phyloP scores from a whole-genome alignment of 192 early-diverging fungal species.

The Chytriomyces sp. region DNA sequence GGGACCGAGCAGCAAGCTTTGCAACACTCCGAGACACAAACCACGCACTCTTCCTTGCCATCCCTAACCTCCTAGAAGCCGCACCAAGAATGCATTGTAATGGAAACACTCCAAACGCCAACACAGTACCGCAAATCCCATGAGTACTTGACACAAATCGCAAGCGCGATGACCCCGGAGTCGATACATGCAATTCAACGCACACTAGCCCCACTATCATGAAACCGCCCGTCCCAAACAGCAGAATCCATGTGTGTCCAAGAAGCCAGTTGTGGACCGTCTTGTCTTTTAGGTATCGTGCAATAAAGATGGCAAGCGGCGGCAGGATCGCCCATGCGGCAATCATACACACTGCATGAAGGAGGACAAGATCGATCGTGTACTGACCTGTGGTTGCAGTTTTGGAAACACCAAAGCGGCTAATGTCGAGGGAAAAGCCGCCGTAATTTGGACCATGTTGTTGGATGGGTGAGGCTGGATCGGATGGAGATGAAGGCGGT shows the following conservation, averaged over 20 bases:
- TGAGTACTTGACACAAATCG: slow-evolving; percentile 27
- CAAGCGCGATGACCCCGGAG: not conserved
- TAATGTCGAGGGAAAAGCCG: slow-evolving; percentile 21
- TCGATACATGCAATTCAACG: slow-evolving; percentile 30
- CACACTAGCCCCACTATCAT: slow-evolving; percentile 25
- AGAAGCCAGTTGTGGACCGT: slow-evolving; percentile 43
- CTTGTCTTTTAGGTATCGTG: slow-evolving; percentile 44
- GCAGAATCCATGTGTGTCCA: slow-evolving; percentile 36
- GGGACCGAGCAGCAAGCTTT: too few relatives aligned
- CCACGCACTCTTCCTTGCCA: too few relatives aligned
- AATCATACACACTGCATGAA: slow-evolving; percentile 42
- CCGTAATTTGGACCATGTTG: not conserved
- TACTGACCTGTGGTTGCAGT: not conserved
- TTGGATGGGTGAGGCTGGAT: slow-evolving; percentile 9
- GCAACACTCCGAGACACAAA: too few relatives aligned
- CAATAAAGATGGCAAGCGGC: slow-evolving; percentile 44
- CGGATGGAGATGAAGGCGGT: not conserved
- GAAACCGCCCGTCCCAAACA: slow-evolving; percentile 31
- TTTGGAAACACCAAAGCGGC: slow-evolving; percentile 12
- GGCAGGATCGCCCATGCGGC: slow-evolving; percentile 42
- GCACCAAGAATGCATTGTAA: slow-evolving; percentile 38
- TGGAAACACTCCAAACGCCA: slow-evolving; percentile 14
- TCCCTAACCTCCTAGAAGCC: slow-evolving; percentile 9
- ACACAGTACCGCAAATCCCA: slow-evolving; percentile 18
- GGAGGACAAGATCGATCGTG: slow-evolving; percentile 13